Evolutionary conservation across 116 monocot species (phyloP).

Genomic region (Cymodocea nodosa): DNA sequence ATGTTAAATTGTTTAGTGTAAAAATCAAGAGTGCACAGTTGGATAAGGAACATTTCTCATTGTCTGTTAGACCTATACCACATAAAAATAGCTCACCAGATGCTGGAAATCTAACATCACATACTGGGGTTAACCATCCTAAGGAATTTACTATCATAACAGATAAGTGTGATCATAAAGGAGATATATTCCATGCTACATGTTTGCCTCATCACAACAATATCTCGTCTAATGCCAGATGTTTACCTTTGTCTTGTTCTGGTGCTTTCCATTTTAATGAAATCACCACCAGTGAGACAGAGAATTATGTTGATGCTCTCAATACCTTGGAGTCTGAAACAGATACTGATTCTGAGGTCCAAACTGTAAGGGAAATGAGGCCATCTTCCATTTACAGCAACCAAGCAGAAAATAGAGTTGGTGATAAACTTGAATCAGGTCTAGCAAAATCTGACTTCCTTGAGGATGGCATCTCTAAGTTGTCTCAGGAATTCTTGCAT

Average conservation of each 20-base stretch:
- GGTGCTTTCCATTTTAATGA: slow-evolving; percentile 38
- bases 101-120: background rate
- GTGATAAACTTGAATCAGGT: slow-evolving; percentile 1
- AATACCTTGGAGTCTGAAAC: slow-evolving; percentile 81
- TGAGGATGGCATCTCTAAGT: slow-evolving; percentile 16
- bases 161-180: slow-evolving; percentile 73
- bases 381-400: slow-evolving; percentile 9
- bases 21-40: slow-evolving; percentile 3
- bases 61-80: slow-evolving; percentile 18
- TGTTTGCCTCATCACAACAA: slow-evolving; percentile 11
- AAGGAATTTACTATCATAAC: slow-evolving; percentile 55
- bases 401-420: background rate
- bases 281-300: slow-evolving; percentile 46
- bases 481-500: slow-evolving; percentile 5
- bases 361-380: slow-evolving; percentile 43
- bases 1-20: slow-evolving; percentile 11
- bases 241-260: slow-evolving; percentile 8
- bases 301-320: slow-evolving; percentile 82
- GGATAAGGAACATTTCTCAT: slow-evolving; percentile 15
- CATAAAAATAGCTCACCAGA: background rate
- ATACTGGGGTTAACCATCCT: slow-evolving; percentile 19
- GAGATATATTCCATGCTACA: slow-evolving; percentile 17
- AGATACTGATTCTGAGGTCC: slow-evolving; percentile 70
- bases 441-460: slow-evolving; percentile 12
- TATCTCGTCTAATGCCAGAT: slow-evolving; percentile 12